Percentiles rank a stretch among this genome's conserved stretches.
phyloP scores from a whole-genome alignment of 306 rosid species.

The Vigna mungo region DNA sequence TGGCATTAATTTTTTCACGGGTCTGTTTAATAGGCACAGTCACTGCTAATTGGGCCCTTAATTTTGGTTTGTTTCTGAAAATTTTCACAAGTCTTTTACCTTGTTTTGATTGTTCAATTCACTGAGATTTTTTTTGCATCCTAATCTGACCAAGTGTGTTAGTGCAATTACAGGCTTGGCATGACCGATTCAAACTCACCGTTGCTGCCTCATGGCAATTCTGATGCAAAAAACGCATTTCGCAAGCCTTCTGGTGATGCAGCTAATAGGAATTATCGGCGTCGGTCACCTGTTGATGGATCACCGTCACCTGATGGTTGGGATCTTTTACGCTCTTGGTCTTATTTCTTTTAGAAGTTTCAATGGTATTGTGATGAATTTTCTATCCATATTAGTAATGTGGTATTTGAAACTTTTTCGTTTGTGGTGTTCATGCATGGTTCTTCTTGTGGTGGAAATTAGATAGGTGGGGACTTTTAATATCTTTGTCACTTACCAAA shows the following conservation, averaged over 20 bases:
- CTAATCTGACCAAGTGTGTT: constrained; percentile 30
- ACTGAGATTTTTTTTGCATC: constrained; percentile 26
- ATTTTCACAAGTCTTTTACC: not conserved
- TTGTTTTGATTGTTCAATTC: constrained; percentile 11
- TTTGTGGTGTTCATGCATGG: constrained; percentile 1
- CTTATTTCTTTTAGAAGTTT: constrained; percentile 35
- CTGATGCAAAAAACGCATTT: constrained; percentile 63
- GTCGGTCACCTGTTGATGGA: constrained; percentile 69
- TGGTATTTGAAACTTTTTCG: constrained; percentile 1
- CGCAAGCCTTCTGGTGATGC: constrained; percentile 79
- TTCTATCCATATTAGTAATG: not conserved
- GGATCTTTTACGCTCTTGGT: constrained; percentile 45
- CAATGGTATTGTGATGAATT: constrained; percentile 24
- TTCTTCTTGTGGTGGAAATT: constrained; percentile 35
- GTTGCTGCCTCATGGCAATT: constrained; percentile 41
- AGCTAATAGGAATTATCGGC: constrained; percentile 79
- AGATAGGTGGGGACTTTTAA: not conserved
- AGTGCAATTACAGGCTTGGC: constrained; percentile 43
- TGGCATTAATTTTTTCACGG: not conserved
- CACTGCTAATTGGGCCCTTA: not conserved
- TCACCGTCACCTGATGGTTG: constrained; percentile 78
- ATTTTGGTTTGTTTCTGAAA: not conserved
- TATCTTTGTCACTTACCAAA: not conserved
- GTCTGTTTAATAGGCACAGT: not conserved
- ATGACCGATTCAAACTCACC: constrained; percentile 64